Base-by-base conservation (phyloP, 176 grass and related monocot genomes). In the Musa schizocarpa region DNA sequence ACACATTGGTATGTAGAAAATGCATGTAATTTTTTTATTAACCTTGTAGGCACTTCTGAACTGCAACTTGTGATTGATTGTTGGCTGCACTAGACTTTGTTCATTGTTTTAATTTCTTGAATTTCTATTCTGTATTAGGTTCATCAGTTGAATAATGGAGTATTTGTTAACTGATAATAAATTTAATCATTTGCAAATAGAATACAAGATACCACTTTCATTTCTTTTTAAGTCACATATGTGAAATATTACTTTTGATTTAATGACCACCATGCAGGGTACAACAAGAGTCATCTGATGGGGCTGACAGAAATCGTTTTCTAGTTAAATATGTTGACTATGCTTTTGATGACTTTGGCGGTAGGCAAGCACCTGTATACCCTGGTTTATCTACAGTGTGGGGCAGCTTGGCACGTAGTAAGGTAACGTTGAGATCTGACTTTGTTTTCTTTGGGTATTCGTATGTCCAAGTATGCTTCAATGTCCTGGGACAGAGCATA, bases 361-460 rank as follows among this genome's bases (percentile, higher is more conserved):
- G 89, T 62, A 84, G 86, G 49, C 95, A 99, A 83, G 66, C 88
- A 75, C 90, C 86, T 76, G 95, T 99, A 56, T 99, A 99, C 69
- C 90, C 95, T 91, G 95, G 95, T 82, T 80, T 99, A 20, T 89
- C 95, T 80, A 99, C 95, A 85, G 95, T 99, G 69, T 99, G 95
- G 95, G 95, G 95, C 54, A 99, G 95, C 73, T 81, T 99, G 57
- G 95, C 95, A 91, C 90, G 95, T 68, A 99, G 95, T 83, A 99
- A 99, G 90, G 95, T 99, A 63, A 68, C 75, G 61, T 71, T 27
- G 71, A 25, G 23, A 0, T 73, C 66, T 48, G 55, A 14, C 72
- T 73, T 23, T 72, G 43, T 55, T 78, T 79, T 52, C 27, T 65
- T 50, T 68, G 24, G 21, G 16, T 70, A 70, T 50, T 70, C 11